Evolutionary conservation across 1,284 basidiomycete genomes (phyloP).

Genomic region (Phellopilus nigrolimitatus): DNA sequence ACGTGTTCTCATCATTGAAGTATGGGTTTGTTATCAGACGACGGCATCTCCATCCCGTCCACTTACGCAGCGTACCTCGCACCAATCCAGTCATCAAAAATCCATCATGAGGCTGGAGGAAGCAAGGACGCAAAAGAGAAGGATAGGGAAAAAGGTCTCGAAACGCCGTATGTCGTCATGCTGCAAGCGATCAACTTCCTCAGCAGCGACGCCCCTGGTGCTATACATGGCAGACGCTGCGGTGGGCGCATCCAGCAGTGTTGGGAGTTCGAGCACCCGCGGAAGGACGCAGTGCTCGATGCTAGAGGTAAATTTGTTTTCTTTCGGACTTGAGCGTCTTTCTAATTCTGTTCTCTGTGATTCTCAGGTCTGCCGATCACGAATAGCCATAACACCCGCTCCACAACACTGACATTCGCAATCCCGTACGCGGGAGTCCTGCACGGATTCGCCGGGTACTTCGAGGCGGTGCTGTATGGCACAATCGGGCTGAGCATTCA

Average conservation of each 20-base stretch:
- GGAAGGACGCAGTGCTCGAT: conserved; percentile 73
- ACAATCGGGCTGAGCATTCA: conserved; percentile 92
- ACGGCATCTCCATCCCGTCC: conserved; percentile 93
- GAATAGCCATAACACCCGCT: conserved; percentile 85
- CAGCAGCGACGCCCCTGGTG: conserved; percentile 62
- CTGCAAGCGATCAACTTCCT: conserved; percentile 89
- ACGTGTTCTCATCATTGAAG: conserved; percentile 2
- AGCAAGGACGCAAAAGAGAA: conserved; percentile 50
- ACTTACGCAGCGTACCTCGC: conserved; percentile 95
- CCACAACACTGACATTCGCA: conserved; percentile 79
- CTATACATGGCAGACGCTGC: conserved; percentile 53
- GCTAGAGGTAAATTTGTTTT: conserved; percentile 48
- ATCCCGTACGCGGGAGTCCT: conserved; percentile 94
- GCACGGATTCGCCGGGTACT: conserved; percentile 98
- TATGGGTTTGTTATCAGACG: conserved; percentile 42
- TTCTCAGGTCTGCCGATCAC: conserved; percentile 74
- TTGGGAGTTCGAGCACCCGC: conserved; percentile 96
- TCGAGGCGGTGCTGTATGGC: conserved; percentile 91
- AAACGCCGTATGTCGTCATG: conserved; percentile 99
- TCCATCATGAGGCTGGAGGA: conserved; percentile 76
- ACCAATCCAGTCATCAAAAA: conserved; percentile 88
- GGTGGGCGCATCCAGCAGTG: conserved; percentile 88
- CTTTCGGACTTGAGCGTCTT: too few species aligned
- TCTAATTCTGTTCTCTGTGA: neutral
- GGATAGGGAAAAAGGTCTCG: conserved; percentile 49